phyloP scores from a whole-genome alignment of 2,329 filamentous ascomycete genomes.

The Trematosphaeria pertusa region DNA sequence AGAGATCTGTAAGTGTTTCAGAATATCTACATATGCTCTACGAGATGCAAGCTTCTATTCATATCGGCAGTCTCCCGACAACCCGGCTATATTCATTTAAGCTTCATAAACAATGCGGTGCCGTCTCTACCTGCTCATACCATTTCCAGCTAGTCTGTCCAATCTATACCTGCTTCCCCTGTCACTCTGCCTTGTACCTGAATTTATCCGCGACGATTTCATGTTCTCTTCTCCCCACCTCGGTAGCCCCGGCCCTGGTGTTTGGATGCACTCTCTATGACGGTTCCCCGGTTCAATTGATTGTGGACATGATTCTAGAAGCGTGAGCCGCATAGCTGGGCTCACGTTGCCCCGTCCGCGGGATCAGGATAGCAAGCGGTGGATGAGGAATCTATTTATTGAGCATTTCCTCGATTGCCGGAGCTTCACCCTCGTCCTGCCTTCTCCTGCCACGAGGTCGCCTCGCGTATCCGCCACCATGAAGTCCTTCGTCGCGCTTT shows the following conservation, averaged over 20 bases:
- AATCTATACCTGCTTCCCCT: neutral
- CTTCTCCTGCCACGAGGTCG: too few species aligned
- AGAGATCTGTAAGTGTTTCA: neutral
- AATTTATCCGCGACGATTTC: slow-evolving; percentile 26
- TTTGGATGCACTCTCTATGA: slow-evolving; percentile 9
- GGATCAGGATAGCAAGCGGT: too few species aligned
- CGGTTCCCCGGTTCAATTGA: slow-evolving; percentile 25
- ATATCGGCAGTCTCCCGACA: neutral
- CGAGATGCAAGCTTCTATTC: too few species aligned
- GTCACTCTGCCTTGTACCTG: slow-evolving; percentile 17
- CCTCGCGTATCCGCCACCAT: too few species aligned
- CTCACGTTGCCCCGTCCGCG: too few species aligned
- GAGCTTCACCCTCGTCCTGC: too few species aligned
- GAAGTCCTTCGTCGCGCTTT: slow-evolving; percentile 29
- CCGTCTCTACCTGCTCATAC: neutral
- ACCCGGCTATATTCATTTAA: neutral
- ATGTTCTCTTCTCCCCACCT: slow-evolving; percentile 13
- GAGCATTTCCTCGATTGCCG: too few species aligned
- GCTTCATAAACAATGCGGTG: neutral
- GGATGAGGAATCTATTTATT: slow-evolving; percentile 1
- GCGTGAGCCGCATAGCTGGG: slow-evolving; percentile 16
- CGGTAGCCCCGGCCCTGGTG: slow-evolving; percentile 17
- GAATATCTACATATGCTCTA: neutral
- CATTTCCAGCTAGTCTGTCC: neutral
- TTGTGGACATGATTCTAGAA: slow-evolving; percentile 13